Conservation (phyloP, 139 green algal genomes). For the Chloropicon primus region DNA sequence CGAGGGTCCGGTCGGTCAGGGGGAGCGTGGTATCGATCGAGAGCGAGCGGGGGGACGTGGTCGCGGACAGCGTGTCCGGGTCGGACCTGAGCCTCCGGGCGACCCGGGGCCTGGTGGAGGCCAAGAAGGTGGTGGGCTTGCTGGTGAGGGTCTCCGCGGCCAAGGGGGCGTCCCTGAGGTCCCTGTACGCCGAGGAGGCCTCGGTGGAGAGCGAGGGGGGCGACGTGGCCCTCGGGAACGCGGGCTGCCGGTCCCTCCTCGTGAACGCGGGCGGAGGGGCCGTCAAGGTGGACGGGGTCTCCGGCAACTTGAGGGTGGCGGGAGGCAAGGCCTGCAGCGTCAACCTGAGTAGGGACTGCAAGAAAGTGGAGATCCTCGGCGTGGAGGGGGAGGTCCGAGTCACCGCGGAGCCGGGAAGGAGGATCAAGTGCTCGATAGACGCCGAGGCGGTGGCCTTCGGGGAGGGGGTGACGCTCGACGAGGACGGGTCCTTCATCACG, state of each 20-base stretch:
- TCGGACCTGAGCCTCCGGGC: not conserved
- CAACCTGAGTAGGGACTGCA: not conserved
- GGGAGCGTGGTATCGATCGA: not conserved
- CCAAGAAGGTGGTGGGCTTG: not conserved
- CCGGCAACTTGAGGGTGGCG: not conserved
- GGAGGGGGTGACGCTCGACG: not conserved
- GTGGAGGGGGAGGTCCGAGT: not conserved
- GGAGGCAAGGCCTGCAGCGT: not conserved
- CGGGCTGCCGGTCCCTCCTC: not conserved
- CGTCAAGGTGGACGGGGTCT: not conserved
- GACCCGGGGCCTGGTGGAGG: not conserved
- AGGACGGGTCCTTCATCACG: not conserved
- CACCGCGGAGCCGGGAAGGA: not conserved
- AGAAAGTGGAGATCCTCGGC: not conserved
- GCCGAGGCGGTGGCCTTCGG: not conserved
- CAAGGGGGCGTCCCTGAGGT: not conserved
- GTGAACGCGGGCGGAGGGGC: not conserved
- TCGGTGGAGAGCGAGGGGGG: not conserved
- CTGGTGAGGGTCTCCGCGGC: not conserved
- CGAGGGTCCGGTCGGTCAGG: not conserved
- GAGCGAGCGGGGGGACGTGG: not conserved
- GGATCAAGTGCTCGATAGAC: not conserved
- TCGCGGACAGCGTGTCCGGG: not conserved
- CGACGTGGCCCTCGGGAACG: not conserved
- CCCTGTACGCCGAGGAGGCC: not conserved